These are phyloP conservation scores for Cordyceps javanica DNA, from an alignment of 2,329 filamentous ascomycete species.

Conservation along the genomic window DNA sequence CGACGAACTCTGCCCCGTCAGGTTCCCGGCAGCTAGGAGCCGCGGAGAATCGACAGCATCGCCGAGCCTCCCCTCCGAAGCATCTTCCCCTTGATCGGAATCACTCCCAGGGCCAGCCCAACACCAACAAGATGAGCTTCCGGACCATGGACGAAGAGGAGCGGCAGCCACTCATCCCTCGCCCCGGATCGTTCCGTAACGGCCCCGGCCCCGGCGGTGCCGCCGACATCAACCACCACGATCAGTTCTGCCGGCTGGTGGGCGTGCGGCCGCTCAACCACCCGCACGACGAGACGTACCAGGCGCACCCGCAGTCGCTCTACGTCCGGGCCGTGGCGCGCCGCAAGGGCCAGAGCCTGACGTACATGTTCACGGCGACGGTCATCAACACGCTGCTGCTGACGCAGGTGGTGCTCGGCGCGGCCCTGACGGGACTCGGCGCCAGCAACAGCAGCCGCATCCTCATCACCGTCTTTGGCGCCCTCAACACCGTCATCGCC, in stretches of 20 bases:
- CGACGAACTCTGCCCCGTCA: neutral
- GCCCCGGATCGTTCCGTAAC: neutral
- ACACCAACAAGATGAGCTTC: neutral
- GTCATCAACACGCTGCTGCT: slow-evolving; percentile 19
- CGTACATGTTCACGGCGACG: slow-evolving; percentile 17
- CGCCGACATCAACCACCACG: slow-evolving; percentile 13
- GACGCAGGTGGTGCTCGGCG: slow-evolving; percentile 18
- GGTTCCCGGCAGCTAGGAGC: neutral
- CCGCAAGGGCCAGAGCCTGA: slow-evolving; percentile 14
- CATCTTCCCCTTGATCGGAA: neutral
- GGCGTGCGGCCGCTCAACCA: slow-evolving; percentile 16
- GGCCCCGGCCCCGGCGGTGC: too few species aligned
- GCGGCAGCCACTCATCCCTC: slow-evolving; percentile 10
- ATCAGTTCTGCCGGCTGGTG: slow-evolving; percentile 18
- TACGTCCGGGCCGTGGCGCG: slow-evolving; percentile 17
- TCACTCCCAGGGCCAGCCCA: neutral
- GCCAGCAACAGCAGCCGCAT: slow-evolving; percentile 17
- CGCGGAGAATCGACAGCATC: neutral
- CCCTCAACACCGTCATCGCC: slow-evolving; percentile 20
- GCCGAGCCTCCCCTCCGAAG: neutral
- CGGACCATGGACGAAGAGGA: slow-evolving; percentile 8
- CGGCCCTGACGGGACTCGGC: slow-evolving; percentile 18
- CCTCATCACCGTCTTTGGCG: slow-evolving; percentile 19
- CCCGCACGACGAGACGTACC: slow-evolving; percentile 13
- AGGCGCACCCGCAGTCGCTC: slow-evolving; percentile 16